Evolutionary conservation across 257 asterid genomes (phyloP).

Genomic region (Nyctanthes arbortristis): DNA sequence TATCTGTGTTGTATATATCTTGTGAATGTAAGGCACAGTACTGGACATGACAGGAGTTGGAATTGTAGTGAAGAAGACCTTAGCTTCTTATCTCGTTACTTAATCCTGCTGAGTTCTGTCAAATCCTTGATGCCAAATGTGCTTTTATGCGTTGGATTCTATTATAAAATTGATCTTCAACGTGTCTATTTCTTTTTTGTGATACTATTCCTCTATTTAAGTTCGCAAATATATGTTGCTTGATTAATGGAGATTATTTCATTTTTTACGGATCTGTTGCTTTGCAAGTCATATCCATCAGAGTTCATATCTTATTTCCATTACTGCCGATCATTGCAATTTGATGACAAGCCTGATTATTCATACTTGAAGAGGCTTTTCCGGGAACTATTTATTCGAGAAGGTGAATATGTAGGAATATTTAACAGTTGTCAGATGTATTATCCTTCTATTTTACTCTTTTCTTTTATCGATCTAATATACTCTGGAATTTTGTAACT

Average conservation of each 20-base stretch:
- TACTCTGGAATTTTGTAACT: neutral
- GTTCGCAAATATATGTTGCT: neutral
- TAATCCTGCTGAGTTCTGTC: too few species aligned
- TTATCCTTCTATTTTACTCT: neutral
- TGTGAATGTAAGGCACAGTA: too few species aligned
- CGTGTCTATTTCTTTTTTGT: neutral
- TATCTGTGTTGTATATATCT: too few species aligned
- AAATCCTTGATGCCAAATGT: too few species aligned
- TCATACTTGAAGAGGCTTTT: conserved; percentile 57
- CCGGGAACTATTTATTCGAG: conserved; percentile 54
- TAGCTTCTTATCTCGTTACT: too few species aligned
- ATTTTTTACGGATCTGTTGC: conserved; percentile 27
- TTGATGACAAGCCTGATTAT: conserved; percentile 59
- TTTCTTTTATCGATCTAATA: neutral
- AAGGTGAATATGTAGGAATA: conserved; percentile 27
- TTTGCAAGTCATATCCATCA: conserved; percentile 50
- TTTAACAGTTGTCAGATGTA: neutral
- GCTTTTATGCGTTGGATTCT: neutral
- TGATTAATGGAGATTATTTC: neutral
- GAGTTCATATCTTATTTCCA: conserved; percentile 54
- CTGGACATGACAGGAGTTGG: too few species aligned
- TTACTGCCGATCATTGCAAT: conserved; percentile 55
- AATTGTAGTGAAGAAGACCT: too few species aligned
- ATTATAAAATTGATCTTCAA: neutral
- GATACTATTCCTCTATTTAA: neutral